Evolutionary conservation across 257 asterid genomes (phyloP), one percentile per base, ranked within the genome.

Genomic region (Gentiana straminea): DNA sequence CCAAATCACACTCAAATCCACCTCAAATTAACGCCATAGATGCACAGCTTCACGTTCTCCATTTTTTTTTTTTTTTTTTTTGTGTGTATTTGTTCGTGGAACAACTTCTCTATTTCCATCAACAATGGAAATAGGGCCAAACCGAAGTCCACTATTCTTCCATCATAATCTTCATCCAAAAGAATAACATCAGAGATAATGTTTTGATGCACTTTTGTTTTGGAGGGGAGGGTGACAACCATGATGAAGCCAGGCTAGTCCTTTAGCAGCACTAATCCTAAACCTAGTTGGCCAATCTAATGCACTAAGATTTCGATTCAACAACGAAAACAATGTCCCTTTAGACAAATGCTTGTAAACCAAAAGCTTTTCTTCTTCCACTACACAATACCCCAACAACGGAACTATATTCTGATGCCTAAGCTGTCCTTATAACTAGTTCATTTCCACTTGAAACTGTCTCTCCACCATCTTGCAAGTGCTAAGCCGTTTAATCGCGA

Each of bases 401-500:
- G 96, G 96, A 59, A 91, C 95, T 76, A 91, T 76, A 76, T 84
- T 91, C 4, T 95, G 98, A 70, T 91, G 96, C 84, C 98, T 72
- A 59, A 86, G 76, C 68, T 84, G 94, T 38, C 98, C 95, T n/a
- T 66, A 84, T 68, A 91, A 69, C 75, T 92, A 79, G 58, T 91
- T 81, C 86, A 87, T 81, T 78, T 91, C 98, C 80, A 74, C 67
- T 74, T 86, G 70, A 57, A 90, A 86, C 60, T 84, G 86, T 63
- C 74, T 86, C 78, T 83, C 95, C 33, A 83, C 80, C 77, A 84
- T 69, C 72, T 77, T 80, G 64, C 95, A 82, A 57, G 70, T 59
- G 35, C 71, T 74, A 37, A 86, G 75, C 63, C 86, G 71, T 61
- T 89, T 89, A 65, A 89, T 68, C 0, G 94, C 95, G 36, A 89